phyloP scores from a whole-genome alignment of 805 yeast genomes.

The Schizosaccharomyces octosporus region DNA sequence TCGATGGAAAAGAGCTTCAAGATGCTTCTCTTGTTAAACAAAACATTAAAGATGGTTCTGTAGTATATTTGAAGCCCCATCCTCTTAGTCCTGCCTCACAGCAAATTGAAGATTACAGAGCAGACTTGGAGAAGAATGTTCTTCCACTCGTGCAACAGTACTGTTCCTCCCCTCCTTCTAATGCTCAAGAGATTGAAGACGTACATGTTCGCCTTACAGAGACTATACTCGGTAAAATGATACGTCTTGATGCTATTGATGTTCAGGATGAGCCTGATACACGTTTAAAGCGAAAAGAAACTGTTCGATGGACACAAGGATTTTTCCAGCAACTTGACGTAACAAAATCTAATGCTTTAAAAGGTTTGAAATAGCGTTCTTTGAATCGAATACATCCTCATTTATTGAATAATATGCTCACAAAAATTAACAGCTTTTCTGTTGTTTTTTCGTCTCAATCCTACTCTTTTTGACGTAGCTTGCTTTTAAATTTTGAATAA shows the following conservation, averaged over 20 bases:
- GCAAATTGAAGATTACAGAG: not conserved
- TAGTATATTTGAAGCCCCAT: not conserved
- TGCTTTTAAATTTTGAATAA: too few relatives aligned
- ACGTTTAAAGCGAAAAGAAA: slow-evolving; percentile 7
- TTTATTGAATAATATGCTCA: too few relatives aligned
- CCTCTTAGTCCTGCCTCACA: not conserved
- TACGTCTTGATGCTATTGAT: slow-evolving; percentile 6
- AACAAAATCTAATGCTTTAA: not conserved
- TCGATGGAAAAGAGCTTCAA: not conserved
- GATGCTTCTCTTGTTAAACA: not conserved
- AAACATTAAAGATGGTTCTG: not conserved
- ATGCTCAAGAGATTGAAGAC: not conserved
- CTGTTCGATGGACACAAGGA: slow-evolving; percentile 3
- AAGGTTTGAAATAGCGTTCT: too few relatives aligned
- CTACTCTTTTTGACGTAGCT: too few relatives aligned
- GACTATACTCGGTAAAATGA: slow-evolving; percentile 5
- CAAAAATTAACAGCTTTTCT: too few relatives aligned
- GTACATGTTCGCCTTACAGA: not conserved
- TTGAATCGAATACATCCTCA: too few relatives aligned
- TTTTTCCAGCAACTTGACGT: not conserved
- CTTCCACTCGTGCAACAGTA: not conserved
- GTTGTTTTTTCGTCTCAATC: too few relatives aligned
- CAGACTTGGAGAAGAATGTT: not conserved
- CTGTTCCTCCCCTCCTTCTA: not conserved
- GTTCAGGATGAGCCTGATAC: slow-evolving; percentile 6